A percentile compares a stretch with the other conserved stretches of the same genome.
Evolutionary conservation across 306 rosid genomes (phyloP).

Genomic region (Lathyrus oleraceus): DNA sequence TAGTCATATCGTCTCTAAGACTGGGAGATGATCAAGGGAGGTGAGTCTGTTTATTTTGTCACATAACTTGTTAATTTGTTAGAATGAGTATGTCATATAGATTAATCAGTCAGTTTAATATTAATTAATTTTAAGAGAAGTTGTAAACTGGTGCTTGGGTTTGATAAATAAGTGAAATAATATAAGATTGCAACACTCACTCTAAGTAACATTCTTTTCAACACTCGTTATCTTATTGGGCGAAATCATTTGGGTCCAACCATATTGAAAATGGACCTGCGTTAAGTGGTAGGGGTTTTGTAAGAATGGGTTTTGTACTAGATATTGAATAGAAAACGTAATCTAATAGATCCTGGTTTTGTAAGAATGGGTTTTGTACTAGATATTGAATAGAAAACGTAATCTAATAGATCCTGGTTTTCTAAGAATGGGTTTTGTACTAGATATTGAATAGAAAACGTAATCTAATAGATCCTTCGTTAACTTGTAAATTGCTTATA

Average conservation of each 20-base stretch:
- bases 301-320: neutral
- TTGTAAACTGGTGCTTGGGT: neutral
- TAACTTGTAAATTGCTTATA: neutral
- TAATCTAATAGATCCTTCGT: neutral
- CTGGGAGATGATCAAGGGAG: slow-evolving; percentile 98
- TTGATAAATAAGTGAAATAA: slow-evolving; percentile 8
- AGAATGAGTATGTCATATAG: neutral
- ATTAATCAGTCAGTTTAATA: slow-evolving; percentile 13
- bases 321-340: neutral
- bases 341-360: too few species aligned
- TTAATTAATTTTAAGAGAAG: slow-evolving; percentile 14
- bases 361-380: too few species aligned
- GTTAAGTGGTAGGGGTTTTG: too few species aligned
- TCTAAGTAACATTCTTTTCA: neutral
- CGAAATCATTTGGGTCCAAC: neutral
- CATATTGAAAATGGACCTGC: too few species aligned
- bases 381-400: too few species aligned
- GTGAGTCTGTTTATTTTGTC: slow-evolving; percentile 50
- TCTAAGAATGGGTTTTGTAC: neutral
- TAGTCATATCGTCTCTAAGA: slow-evolving; percentile 87
- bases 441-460: neutral
- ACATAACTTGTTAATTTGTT: slow-evolving; percentile 9
- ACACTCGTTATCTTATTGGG: neutral
- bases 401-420: too few species aligned
- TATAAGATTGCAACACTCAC: neutral